Percentiles rank a stretch among this genome's conserved stretches.
phyloP scores from a whole-genome alignment of 257 asterid genomes.

The Solanum stenotomum region DNA sequence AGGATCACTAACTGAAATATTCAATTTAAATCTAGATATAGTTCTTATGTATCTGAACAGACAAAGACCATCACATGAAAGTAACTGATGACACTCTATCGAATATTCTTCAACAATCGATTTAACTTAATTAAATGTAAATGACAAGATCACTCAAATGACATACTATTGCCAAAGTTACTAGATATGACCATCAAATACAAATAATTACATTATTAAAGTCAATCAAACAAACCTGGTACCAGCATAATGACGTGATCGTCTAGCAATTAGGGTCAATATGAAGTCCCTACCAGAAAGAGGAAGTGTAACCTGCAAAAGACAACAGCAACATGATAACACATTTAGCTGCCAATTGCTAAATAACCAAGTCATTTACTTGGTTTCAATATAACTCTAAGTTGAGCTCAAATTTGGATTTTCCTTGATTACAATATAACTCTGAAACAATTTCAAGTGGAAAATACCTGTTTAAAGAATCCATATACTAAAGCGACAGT shows the following conservation, averaged over 20 bases:
- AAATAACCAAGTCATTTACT: background rate
- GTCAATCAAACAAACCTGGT: conserved; percentile 50
- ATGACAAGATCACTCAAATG: background rate
- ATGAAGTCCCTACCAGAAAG: conserved; percentile 43
- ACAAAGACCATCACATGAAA: background rate
- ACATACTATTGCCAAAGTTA: background rate
- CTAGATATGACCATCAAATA: background rate
- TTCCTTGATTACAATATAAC: background rate
- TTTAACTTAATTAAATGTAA: background rate
- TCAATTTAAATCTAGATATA: background rate
- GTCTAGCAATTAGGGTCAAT: conserved; percentile 78
- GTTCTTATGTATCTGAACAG: background rate
- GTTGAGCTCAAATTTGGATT: background rate
- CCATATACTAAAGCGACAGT: conserved; percentile 90
- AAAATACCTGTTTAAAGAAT: conserved; percentile 80
- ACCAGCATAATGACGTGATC: conserved; percentile 97
- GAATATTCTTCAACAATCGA: background rate
- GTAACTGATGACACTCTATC: background rate
- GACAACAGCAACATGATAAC: background rate
- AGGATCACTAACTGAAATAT: background rate
- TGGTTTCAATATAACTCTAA: background rate
- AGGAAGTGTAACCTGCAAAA: conserved; percentile 55
- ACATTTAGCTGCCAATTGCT: background rate
- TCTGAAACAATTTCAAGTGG: background rate
- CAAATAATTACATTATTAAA: background rate